Percentiles rank a stretch among this genome's conserved stretches.
phyloP scores from a whole-genome alignment of 2,329 filamentous ascomycete genomes.

The Pleoardoris graminearum region DNA sequence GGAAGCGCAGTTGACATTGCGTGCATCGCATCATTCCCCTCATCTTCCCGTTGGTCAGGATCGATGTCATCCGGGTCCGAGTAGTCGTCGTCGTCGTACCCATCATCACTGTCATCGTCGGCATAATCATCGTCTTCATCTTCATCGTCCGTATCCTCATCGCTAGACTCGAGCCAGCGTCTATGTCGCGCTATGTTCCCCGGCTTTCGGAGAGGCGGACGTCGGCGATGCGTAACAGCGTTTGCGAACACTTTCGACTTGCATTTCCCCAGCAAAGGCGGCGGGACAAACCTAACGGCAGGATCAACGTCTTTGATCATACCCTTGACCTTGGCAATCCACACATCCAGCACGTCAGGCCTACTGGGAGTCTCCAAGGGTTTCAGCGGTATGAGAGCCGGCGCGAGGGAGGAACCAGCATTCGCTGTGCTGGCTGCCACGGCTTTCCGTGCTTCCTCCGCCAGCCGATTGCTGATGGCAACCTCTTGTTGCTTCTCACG shows the following conservation, averaged over 20 bases:
- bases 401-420: constrained; percentile 8
- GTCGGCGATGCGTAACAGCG: neutral
- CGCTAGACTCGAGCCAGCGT: no score
- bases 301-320: constrained; percentile 7
- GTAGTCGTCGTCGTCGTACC: neutral
- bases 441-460: constrained; percentile 28
- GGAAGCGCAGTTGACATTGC: neutral
- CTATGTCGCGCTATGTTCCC: no score
- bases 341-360: no score
- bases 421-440: constrained; percentile 1
- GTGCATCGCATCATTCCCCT: neutral
- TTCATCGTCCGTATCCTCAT: constrained; percentile 8
- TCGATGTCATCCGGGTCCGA: neutral
- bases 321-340: neutral
- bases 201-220: no score
- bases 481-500: constrained; percentile 32
- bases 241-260: constrained; percentile 24
- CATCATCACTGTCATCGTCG: no score
- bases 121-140: constrained; percentile 3
- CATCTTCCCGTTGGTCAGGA: constrained; percentile 3
- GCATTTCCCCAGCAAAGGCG: constrained; percentile 22
- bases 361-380: constrained; percentile 2
- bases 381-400: constrained; percentile 33
- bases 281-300: constrained; percentile 23
- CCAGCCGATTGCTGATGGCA: constrained; percentile 30